Base-by-base conservation (phyloP, 1,284 basidiomycete species). In the Fomitopsis betulina region DNA sequence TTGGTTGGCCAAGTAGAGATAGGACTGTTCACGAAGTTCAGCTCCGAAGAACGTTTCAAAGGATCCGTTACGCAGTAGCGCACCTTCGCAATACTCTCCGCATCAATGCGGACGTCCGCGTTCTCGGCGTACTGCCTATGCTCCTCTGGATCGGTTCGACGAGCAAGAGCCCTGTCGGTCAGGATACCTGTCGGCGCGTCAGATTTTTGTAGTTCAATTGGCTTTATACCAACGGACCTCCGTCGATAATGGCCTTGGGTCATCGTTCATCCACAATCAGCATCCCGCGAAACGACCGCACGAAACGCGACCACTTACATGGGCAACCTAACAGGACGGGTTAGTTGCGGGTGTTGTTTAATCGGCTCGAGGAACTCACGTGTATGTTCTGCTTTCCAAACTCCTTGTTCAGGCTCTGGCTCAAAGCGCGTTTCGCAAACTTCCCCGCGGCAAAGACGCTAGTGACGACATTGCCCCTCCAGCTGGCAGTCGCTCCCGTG, bases 341-440 rank as follows among this genome's bases (percentile, higher is more conserved):
- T 38, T 19, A 47, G 42, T 32, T 19, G 2, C 6, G 9, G 4
- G 12, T 19, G 25, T 23, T 3, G 49, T 17, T 15, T 23, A 17
- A 51, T 15, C 17, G 15, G n/a, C 21, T 0, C 4, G 17, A 27
- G 1, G 2, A 2, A 71, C 78, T 54, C 15, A 86, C 88, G 72
- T 93, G 89, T 56, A 93, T 91, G 63, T 91, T 89, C 60, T 91
- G 74, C 67, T 85, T 85, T 17, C 86, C 86, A 67, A 91, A 93
- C 67, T 93, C 91, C 70, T 92, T 90, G 32, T 83, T 83, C 68
- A 93, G 72, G 59, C 87, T 89, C 75, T 93, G 89, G 12, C 83
- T 82, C 51, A 93, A 72, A 0, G 85, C 85, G 37, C 90, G 75
- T 60, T 84, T 59, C 1, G 80, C 89, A 58, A 82, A 82, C 72